Conservation (phyloP, 495 filamentous ascomycete genomes). For the Penicillium atrosanguineum region DNA sequence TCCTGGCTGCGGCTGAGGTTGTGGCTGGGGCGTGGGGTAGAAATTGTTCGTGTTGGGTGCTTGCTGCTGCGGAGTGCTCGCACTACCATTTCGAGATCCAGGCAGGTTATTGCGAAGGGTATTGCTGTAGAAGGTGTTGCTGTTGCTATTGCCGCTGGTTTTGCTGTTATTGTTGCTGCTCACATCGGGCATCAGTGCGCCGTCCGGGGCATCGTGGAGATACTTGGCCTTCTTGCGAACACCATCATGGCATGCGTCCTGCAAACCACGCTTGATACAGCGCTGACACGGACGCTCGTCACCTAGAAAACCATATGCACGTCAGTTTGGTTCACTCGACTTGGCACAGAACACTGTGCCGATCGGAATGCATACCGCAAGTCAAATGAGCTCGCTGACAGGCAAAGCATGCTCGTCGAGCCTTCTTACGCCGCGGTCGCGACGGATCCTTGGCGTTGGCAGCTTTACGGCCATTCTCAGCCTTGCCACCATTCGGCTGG, state of each 20-base stretch:
- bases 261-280: conserved; percentile 89
- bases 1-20: conserved; percentile 22
- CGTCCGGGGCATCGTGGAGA: conserved; percentile 89
- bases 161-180: conserved; percentile 29
- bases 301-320: conserved; percentile 42
- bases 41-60: conserved; percentile 21
- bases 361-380: conserved; percentile 69
- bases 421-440: conserved; percentile 91
- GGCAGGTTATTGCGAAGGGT: conserved; percentile 29
- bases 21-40: conserved; percentile 37
- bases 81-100: conserved; percentile 32
- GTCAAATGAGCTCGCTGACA: conserved; percentile 97
- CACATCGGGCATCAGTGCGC: conserved; percentile 63
- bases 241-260: conserved; percentile 89
- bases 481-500: conserved; percentile 57
- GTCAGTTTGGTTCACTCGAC: conserved; percentile 11
- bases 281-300: conserved; percentile 89
- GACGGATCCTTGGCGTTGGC: conserved; percentile 77
- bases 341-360: neutral
- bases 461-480: conserved; percentile 54
- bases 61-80: conserved; percentile 13
- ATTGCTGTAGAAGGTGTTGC: conserved; percentile 36
- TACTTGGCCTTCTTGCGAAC: conserved; percentile 99
- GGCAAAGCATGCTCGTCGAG: conserved; percentile 89
- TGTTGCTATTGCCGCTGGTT: conserved; percentile 5